phyloP scores from a whole-genome alignment of 805 yeast genomes.

The Kodamaea jinghongensis region DNA sequence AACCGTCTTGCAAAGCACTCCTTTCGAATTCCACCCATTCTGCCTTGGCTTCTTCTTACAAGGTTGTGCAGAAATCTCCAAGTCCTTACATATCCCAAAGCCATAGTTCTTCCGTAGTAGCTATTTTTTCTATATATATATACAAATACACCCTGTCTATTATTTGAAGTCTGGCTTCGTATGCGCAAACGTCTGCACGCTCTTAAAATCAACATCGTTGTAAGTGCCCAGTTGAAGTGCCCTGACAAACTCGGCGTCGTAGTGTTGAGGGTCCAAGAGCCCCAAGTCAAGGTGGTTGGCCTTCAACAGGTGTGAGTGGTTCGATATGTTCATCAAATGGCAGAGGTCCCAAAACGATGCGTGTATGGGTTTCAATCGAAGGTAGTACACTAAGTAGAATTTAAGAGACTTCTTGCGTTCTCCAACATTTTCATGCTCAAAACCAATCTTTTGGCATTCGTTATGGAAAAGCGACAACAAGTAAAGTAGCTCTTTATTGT shows the following conservation, averaged over 20 bases:
- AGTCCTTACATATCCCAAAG: conserved; percentile 88
- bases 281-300: conserved; percentile 28
- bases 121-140: neutral
- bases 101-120: conserved; percentile 38
- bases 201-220: conserved; percentile 21
- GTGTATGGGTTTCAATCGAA: conserved; percentile 29
- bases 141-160: too few species aligned
- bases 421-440: conserved; percentile 16
- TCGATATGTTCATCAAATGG: conserved; percentile 26
- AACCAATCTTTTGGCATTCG: conserved; percentile 30
- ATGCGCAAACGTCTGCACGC: conserved; percentile 18
- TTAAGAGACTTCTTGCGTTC: conserved; percentile 13
- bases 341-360: conserved; percentile 39
- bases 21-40: conserved; percentile 73
- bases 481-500: conserved; percentile 28
- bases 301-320: conserved; percentile 27
- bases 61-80: conserved; percentile 90
- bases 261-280: conserved; percentile 38
- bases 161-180: conserved; percentile 11
- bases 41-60: conserved; percentile 64
- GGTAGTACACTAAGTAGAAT: conserved; percentile 19
- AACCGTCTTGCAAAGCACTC: conserved; percentile 47
- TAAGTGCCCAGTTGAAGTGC: conserved; percentile 26
- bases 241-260: conserved; percentile 17
- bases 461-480: conserved; percentile 30